Evolutionary conservation across 805 yeast species (phyloP).

Genomic region (Metschnikowia peoriensis): DNA sequence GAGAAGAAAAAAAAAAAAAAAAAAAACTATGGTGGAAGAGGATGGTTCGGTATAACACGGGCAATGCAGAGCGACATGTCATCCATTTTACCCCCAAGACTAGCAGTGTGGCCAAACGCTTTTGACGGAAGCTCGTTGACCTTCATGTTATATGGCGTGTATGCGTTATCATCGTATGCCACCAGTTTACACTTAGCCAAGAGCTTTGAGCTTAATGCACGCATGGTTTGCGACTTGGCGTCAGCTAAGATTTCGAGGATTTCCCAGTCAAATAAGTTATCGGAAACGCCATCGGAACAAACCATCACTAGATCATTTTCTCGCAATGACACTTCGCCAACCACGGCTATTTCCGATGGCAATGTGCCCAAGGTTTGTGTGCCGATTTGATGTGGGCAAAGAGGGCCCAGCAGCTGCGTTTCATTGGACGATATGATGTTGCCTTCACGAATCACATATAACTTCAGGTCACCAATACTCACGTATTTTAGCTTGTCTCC

Average conservation of each 20-base stretch:
- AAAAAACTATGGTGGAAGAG: neutral
- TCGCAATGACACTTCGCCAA: constrained; percentile 37
- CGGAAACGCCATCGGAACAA: constrained; percentile 56
- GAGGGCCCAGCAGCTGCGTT: constrained; percentile 44
- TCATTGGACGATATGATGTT: constrained; percentile 41
- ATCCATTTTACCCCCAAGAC: constrained; percentile 54
- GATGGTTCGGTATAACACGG: constrained; percentile 29
- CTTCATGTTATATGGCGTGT: constrained; percentile 52
- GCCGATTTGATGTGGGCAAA: constrained; percentile 57
- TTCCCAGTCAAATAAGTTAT: constrained; percentile 51
- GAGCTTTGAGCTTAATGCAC: constrained; percentile 40
- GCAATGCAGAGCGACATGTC: constrained; percentile 54
- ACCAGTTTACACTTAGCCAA: constrained; percentile 45
- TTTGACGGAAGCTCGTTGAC: constrained; percentile 41
- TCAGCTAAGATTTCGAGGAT: constrained; percentile 38
- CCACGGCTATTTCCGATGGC: constrained; percentile 51
- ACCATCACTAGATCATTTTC: constrained; percentile 44
- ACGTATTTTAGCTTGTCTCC: constrained; percentile 47
- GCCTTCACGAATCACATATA: constrained; percentile 48
- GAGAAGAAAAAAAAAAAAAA: neutral
- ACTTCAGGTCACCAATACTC: constrained; percentile 52
- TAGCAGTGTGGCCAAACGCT: constrained; percentile 28
- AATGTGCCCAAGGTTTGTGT: constrained; percentile 42
- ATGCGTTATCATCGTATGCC: constrained; percentile 53
- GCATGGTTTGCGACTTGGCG: constrained; percentile 29